Conservation (phyloP, 352 stramenopile species). For the Globisporangium apiculatum region DNA sequence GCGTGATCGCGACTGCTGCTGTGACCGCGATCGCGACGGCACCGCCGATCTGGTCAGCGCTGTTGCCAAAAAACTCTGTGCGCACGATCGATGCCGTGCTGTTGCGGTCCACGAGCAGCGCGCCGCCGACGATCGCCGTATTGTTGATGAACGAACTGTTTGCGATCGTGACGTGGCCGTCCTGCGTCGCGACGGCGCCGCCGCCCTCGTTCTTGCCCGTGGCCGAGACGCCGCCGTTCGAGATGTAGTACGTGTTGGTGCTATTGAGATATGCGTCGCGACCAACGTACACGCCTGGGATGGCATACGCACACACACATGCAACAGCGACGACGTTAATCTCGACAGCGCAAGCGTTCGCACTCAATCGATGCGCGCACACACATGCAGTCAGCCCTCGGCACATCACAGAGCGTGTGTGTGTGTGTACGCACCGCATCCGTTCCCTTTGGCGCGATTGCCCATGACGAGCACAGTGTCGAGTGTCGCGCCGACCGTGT, state of each 20-base stretch:
- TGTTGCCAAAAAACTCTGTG: constrained; percentile 35
- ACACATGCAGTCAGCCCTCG: too few relatives aligned
- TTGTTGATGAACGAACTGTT: constrained; percentile 34
- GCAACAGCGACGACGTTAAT: not conserved
- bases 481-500: constrained; percentile 27
- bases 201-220: constrained; percentile 56
- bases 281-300: constrained; percentile 39
- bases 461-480: constrained; percentile 16
- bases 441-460: constrained; percentile 38
- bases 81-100: constrained; percentile 15
- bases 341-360: not conserved
- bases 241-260: constrained; percentile 17
- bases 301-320: not conserved
- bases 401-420: too few relatives aligned
- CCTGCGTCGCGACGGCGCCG: constrained; percentile 34
- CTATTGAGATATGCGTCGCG: constrained; percentile 27
- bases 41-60: constrained; percentile 36
- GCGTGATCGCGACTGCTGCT: constrained; percentile 12
- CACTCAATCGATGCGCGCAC: too few relatives aligned
- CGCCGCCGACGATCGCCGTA: constrained; percentile 38
- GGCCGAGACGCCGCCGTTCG: constrained; percentile 33
- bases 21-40: constrained; percentile 23
- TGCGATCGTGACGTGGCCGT: constrained; percentile 26
- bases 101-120: constrained; percentile 31
- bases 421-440: constrained; percentile 25